phyloP scores from a whole-genome alignment of 164 flowering plant species.

The Macadamia tetraphylla region DNA sequence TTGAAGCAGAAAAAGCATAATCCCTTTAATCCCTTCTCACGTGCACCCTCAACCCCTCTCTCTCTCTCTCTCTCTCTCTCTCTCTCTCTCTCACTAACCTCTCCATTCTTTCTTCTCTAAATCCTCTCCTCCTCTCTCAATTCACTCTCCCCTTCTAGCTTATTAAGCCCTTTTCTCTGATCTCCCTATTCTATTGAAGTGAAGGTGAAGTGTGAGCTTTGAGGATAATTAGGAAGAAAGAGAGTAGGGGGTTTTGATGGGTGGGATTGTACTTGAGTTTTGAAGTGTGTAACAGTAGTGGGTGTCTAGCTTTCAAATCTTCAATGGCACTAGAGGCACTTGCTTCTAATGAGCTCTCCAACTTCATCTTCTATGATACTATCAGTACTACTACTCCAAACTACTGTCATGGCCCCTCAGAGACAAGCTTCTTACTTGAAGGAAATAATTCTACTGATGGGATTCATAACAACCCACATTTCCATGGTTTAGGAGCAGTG shows the following conservation, averaged over 20 bases:
- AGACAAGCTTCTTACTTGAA: background rate
- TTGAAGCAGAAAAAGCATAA: slow-evolving; percentile 19
- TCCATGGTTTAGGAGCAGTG: background rate
- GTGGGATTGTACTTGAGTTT: too few species aligned
- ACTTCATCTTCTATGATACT: slow-evolving; percentile 51
- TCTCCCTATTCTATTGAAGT: background rate
- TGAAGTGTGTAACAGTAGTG: too few species aligned
- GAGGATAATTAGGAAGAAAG: too few species aligned
- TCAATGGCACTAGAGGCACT: slow-evolving; percentile 59
- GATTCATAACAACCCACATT: background rate
- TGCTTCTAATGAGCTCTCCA: slow-evolving; percentile 45
- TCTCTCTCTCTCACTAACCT: background rate
- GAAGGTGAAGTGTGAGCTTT: background rate
- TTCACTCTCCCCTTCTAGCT: too few species aligned
- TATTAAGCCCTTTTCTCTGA: too few species aligned
- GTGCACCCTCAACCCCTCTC: slow-evolving; percentile 20
- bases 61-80: background rate
- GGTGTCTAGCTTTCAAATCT: too few species aligned
- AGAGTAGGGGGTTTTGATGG: too few species aligned
- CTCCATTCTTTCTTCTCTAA: too few species aligned
- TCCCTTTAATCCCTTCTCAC: slow-evolving; percentile 31
- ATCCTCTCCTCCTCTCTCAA: too few species aligned
- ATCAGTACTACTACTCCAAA: slow-evolving; percentile 35
- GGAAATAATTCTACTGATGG: background rate
- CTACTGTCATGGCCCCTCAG: slow-evolving; percentile 11